These are phyloP conservation scores for Physcia stellaris DNA, from an alignment of 495 filamentous ascomycete species.

Conservation along the genomic window DNA sequence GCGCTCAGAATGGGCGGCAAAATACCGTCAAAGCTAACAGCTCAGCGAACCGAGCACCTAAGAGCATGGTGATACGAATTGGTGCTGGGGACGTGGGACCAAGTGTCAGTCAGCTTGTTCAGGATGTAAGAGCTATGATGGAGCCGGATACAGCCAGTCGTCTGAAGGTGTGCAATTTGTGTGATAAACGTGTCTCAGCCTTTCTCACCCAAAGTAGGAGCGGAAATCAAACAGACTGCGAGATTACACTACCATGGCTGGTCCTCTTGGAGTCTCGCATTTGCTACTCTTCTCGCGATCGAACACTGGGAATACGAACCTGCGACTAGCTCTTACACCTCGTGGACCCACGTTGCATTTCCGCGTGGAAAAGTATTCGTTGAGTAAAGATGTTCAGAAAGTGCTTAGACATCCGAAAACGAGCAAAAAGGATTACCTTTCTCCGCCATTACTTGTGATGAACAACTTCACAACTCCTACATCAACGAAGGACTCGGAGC, in stretches of 20 bases:
- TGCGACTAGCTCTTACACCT: slow-evolving; percentile 79
- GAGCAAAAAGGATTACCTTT: slow-evolving; percentile 69
- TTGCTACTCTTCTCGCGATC: slow-evolving; percentile 91
- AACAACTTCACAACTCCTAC: slow-evolving; percentile 78
- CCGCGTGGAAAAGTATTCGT: slow-evolving; percentile 88
- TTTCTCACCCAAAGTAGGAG: slow-evolving; percentile 40
- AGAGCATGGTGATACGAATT: slow-evolving; percentile 96
- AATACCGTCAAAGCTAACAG: slow-evolving; percentile 29
- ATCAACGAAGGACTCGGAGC: slow-evolving; percentile 43
- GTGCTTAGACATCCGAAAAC: slow-evolving; percentile 69
- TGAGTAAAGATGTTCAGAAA: slow-evolving; percentile 77
- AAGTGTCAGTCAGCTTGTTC: slow-evolving; percentile 80
- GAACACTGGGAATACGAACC: slow-evolving; percentile 75
- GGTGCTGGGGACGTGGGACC: slow-evolving; percentile 88
- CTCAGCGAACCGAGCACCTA: slow-evolving; percentile 51
- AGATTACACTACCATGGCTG: slow-evolving; percentile 93
- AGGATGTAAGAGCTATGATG: slow-evolving; percentile 87
- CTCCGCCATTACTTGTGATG: slow-evolving; percentile 86
- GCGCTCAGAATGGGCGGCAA: slow-evolving; percentile 46
- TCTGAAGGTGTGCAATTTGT: slow-evolving; percentile 49
- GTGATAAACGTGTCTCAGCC: too few relatives aligned
- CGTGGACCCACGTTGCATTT: slow-evolving; percentile 90
- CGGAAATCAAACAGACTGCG: slow-evolving; percentile 76
- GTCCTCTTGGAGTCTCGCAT: slow-evolving; percentile 86
- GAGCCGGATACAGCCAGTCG: slow-evolving; percentile 84